Conservation (phyloP, 208 protist genomes). For the Crithidia bombi region DNA sequence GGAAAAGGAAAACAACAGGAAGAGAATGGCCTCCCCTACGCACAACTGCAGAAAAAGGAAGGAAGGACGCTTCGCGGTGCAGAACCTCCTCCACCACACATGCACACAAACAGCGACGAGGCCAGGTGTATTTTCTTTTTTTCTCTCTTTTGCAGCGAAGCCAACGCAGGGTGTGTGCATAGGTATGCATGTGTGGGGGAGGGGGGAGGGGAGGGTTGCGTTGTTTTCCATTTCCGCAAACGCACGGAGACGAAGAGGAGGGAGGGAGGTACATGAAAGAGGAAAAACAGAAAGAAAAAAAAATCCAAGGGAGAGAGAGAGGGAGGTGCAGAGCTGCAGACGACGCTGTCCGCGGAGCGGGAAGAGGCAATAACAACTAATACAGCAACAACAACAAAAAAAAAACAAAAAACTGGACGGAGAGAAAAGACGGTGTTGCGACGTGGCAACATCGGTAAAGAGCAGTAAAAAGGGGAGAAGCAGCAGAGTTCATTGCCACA, state of each 20-base stretch:
- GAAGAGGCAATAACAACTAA: not conserved
- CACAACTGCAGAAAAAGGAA: not conserved
- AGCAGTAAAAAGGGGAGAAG: conserved; percentile 1
- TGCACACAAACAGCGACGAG: too few relatives aligned
- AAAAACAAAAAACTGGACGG: not conserved
- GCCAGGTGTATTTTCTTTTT: too few relatives aligned
- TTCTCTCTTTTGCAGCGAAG: too few relatives aligned
- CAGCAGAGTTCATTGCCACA: too few relatives aligned
- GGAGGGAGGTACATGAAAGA: not conserved
- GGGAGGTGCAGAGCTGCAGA: not conserved
- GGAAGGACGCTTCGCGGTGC: too few relatives aligned
- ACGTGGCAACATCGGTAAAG: too few relatives aligned
- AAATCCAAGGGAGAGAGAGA: conserved; percentile 5
- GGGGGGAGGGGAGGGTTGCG: too few relatives aligned
- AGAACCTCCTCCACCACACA: too few relatives aligned
- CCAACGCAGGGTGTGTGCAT: not conserved
- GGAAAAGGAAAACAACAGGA: conserved; percentile 7
- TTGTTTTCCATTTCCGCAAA: too few relatives aligned
- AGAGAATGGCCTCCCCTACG: not conserved
- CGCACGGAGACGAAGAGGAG: conserved; percentile 2
- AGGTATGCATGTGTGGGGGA: not conserved
- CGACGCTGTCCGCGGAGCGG: not conserved
- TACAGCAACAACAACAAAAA: not conserved
- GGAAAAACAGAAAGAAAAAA: too few relatives aligned
- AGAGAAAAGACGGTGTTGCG: conserved; percentile 9